Base-by-base conservation (phyloP, 306 rosid genomes). In the Sesbania bispinosa region DNA sequence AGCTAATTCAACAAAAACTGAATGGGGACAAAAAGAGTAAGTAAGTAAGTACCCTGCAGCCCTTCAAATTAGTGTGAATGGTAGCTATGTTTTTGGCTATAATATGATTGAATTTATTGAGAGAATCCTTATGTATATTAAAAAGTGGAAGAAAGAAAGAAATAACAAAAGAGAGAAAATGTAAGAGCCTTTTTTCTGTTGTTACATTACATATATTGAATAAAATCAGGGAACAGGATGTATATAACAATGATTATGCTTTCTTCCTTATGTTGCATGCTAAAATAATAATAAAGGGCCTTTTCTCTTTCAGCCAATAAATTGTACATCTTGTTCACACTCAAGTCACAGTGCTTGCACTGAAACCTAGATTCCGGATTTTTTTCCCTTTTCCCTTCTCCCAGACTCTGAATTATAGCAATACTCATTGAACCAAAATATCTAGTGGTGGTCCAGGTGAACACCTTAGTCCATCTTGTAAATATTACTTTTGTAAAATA, bases 261-360 rank as follows among this genome's bases (percentile, higher is more conserved):
- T 76, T 48, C 81, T 82, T 75, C 81, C 87, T 79, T 79, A 63
- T 76, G 64, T 74, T 84, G 79, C 88, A 80, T 80, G 88, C 81
- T 77, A 81, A 73, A 77, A 70, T 75, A 84, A 80, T 77, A 51
- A 84, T 80, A n/a, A n/a, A n/a, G 72, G 38, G 23, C 79, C 87
- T 75, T 77, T 81, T 72, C 47, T 63, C 51, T 77, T 77, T 65
- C 69, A 80, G 77, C 82, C 81, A 63, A 77, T 60, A 52, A 80
- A 41, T 52, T 65, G 7, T 71, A 62, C 38, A 78, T 19, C 82
- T 76, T 67, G 82, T 83, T 83, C 87, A 83, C 87, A 83, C 84
- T 69, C 77, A 71, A 69, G 65, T 55, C 69, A 54, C 53, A 62
- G 61, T 61, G 58, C 39, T 83, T 76, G 74, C 79, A 71, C 83